Base-by-base conservation (phyloP, 2,329 filamentous ascomycete species). In the Colletotrichum truncatum region DNA sequence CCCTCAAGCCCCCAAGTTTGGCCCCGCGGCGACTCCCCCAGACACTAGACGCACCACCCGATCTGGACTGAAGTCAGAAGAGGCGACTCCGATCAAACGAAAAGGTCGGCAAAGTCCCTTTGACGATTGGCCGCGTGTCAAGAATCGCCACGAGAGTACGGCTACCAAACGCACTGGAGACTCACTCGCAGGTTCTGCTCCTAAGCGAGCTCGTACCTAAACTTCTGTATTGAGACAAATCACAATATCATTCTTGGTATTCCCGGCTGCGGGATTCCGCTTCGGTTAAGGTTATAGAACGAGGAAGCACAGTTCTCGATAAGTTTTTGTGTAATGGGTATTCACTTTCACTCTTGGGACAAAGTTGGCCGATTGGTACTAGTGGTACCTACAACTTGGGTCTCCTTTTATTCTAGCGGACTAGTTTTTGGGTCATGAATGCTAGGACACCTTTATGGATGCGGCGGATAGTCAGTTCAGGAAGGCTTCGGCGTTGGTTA, bases 111-210 rank as follows among this genome's bases (percentile, higher is more conserved):
- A 79, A 62, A 89, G 85, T 70, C 88, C 87, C 3, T 93, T 93
- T 70, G 89, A 91, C 70, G 82, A 82, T 38, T 93, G 90, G 90
- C 85, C 82, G 68, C 87, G 89, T 63, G 87, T 87, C 70, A 93
- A 93, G 81, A 80, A 77, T 70, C 73, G 79, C 75, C 59, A 54
- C 10, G 64, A 34, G 16, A 48, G 60, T 21, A 39, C 45, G 14
- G 16, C 45, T 3, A 16, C 26, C 9, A 66, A 66, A 53, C 64
- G 64, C 6, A 23, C 52, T 30, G 60, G 51, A 39, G 60, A 58
- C 7, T 72, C 67, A n/a, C 70, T 78, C 18, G 68, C 70, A 23
- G 67, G 74, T 4, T 66, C 71, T 26, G 68, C 71, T 26, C 62
- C 77, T 23, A 81, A 81, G 72, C 77, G 79, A 58, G 72, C 72